Evolutionary conservation across 179 eudicot species (phyloP).

Genomic region (Heliamphora pulchella): DNA sequence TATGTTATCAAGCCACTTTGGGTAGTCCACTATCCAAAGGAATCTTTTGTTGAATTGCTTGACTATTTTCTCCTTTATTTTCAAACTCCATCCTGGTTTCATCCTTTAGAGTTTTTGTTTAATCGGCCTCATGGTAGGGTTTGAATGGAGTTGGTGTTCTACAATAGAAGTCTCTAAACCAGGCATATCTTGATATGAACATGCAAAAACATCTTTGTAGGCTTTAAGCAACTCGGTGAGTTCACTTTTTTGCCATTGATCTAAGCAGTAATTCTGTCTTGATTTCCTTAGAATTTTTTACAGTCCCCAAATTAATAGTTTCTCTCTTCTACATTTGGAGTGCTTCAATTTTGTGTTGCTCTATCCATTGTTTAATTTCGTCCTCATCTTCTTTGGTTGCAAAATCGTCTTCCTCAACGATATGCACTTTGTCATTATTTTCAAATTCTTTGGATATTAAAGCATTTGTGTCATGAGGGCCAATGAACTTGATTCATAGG

Average conservation of each 20-base stretch:
- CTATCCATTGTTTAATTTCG: too few relatives aligned
- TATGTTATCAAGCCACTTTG: background rate
- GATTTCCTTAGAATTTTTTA: background rate
- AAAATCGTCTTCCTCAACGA: too few relatives aligned
- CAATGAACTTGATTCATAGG: too few relatives aligned
- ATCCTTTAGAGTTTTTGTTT: background rate
- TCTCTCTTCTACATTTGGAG: background rate
- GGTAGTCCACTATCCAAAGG: background rate
- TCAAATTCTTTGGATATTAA: too few relatives aligned
- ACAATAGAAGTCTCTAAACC: background rate
- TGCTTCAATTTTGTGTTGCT: too few relatives aligned
- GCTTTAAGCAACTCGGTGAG: background rate
- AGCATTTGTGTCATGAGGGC: too few relatives aligned
- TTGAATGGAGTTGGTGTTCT: background rate
- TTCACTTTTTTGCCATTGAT: background rate
- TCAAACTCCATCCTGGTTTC: too few relatives aligned
- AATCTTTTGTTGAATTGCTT: background rate
- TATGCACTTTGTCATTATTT: too few relatives aligned
- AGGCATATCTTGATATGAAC: background rate
- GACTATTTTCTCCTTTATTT: background rate
- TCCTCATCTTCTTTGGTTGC: too few relatives aligned
- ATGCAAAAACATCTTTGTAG: background rate
- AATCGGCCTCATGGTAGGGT: background rate
- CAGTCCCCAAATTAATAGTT: background rate
- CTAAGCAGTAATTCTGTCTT: background rate